A percentile compares a stretch with the other conserved stretches of the same genome.
phyloP scores from a whole-genome alignment of 176 grass and related monocot genomes.

The Stipa capillata region DNA sequence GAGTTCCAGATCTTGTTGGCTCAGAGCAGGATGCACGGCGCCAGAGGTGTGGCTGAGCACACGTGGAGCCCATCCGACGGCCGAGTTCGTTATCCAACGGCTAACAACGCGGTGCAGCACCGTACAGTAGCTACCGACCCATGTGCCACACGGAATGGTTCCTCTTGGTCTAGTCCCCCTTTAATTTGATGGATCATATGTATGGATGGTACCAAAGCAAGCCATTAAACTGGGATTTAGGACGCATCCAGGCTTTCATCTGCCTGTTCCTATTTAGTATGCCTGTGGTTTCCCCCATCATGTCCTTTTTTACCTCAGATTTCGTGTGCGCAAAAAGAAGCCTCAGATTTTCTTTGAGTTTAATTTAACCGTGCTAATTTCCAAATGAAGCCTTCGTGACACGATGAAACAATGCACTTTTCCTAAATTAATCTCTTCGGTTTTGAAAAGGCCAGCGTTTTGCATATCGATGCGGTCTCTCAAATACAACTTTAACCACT shows the following conservation, averaged over 20 bases:
- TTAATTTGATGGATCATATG: neutral
- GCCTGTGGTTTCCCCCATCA: neutral
- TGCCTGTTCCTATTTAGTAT: neutral
- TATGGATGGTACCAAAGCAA: neutral
- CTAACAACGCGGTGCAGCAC: neutral
- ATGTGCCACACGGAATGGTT: neutral
- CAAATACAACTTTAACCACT: too few species aligned
- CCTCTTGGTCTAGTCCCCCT: neutral
- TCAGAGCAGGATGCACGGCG: neutral
- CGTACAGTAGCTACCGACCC: neutral
- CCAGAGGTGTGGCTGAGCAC: neutral
- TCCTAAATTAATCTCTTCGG: too few species aligned
- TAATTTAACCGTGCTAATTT: neutral
- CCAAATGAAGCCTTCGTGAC: too few species aligned
- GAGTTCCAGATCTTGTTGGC: constrained; percentile 2
- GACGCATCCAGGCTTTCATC: neutral
- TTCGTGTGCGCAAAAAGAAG: too few species aligned
- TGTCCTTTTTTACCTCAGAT: neutral
- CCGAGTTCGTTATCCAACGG: neutral
- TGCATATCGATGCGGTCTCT: too few species aligned
- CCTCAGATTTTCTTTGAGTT: too few species aligned
- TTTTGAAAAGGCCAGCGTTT: too few species aligned
- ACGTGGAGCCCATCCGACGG: neutral
- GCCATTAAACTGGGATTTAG: neutral
- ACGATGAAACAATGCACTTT: too few species aligned